Evolutionary conservation across 306 rosid genomes (phyloP).

Genomic region (Hylodesmum podocarpum): DNA sequence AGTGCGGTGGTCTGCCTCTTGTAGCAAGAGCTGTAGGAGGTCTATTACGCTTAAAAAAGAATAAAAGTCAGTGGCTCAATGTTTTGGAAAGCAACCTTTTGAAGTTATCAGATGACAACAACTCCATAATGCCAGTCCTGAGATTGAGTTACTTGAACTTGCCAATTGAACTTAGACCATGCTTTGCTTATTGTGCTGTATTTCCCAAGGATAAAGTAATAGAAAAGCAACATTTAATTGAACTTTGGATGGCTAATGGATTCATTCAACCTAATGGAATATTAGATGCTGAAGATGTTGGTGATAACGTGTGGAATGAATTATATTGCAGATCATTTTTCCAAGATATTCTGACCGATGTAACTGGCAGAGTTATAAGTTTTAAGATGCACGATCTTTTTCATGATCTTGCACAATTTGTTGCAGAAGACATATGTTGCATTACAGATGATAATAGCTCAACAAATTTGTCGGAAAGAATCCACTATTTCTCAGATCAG

Average conservation of each 20-base stretch:
- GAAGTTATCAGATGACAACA: background rate
- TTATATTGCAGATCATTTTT: conserved; percentile 30
- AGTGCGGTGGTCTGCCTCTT: conserved; percentile 33
- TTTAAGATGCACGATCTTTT: conserved; percentile 38
- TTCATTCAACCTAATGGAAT: conserved; percentile 8
- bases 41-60: conserved; percentile 6
- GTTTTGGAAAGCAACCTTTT: conserved; percentile 13
- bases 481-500: background rate
- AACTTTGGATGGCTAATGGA: conserved; percentile 34
- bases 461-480: background rate
- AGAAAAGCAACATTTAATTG: background rate
- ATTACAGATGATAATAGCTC: background rate
- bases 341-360: background rate
- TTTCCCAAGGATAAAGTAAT: conserved; percentile 9
- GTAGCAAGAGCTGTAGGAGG: conserved; percentile 25
- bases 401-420: conserved; percentile 30
- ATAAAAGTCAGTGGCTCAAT: background rate
- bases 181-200: conserved; percentile 35
- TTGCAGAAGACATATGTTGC: background rate
- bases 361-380: background rate
- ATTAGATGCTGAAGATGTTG: conserved; percentile 5
- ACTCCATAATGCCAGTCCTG: background rate
- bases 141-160: conserved; percentile 24
- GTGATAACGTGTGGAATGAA: conserved; percentile 19
- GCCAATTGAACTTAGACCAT: background rate